Evolutionary conservation across 805 yeast species (phyloP), one percentile per base, ranked within the genome.

Genomic region (Jamesozyma rosinii): DNA sequence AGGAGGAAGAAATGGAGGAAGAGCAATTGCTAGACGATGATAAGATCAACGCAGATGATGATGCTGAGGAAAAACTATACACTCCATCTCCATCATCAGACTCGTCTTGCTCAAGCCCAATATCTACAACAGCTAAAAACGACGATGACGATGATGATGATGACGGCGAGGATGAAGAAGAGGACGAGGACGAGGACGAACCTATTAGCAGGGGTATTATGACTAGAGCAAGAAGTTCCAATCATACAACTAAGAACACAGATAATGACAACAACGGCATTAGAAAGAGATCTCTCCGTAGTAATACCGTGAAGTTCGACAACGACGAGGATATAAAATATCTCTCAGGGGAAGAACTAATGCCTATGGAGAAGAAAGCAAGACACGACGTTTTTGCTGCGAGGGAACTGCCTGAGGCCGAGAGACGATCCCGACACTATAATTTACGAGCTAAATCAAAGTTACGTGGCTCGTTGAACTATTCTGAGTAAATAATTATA

Each of bases 401-500:
- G 9, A 44, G 47, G 27, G 50, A 44, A 3, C 20, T 53, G 5
- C 61, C 63, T 8, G 58, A 51, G 29, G 46, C 51, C 35, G 64
- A 58, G 17, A 57, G 53, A 33, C 45, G 64, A 32, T 59, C 65
- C 1, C 49, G 53, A 3, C 62, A 59, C 42, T 60, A 60, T 45
- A 60, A 60, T 45, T 42, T 60, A 27, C 52, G 65, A 15, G 59
- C 63, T 5, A 58, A 54, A 48, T 60, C 65, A 4, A 59, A 59
- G 42, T 46, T 59, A 13, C 55, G 56, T 37, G 37, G 42, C 4
- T 48, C 53, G 5, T 32, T 38, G 26, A 34, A 44, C n/a, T 32
- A 42, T n/a, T 24, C 20, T 3, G 17, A 17, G n/a, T 11, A 32
- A 15, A 34, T 10, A 24, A 24, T 38, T 19, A 35, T 29, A 31